Percentiles rank a stretch among this genome's conserved stretches.
Evolutionary conservation across 1,284 basidiomycete species (phyloP).

Genomic region (Papiliotrema nemorosa): DNA sequence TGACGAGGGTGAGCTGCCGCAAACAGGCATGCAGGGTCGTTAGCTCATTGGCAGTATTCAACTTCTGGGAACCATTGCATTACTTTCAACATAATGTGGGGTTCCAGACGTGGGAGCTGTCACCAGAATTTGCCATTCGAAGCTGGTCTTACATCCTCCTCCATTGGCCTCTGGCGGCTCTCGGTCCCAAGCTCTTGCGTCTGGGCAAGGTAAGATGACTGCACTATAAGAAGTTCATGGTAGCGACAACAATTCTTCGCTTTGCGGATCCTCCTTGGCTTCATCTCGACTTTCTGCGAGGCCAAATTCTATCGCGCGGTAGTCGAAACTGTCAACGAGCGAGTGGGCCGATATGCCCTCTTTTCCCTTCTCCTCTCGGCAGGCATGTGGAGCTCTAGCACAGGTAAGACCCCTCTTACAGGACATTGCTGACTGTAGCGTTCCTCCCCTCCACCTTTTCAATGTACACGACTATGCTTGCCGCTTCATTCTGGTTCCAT

Average conservation of each 20-base stretch:
- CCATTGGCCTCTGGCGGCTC: conserved; percentile 54
- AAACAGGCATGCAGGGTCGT: not conserved
- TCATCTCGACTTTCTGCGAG: conserved; percentile 73
- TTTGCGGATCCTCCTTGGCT: conserved; percentile 72
- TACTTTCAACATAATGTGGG: conserved; percentile 76
- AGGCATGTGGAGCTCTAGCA: conserved; percentile 88
- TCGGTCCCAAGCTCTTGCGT: conserved; percentile 41
- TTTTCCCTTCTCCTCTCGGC: conserved; percentile 79
- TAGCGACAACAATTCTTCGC: conserved; percentile 65
- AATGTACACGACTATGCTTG: conserved; percentile 84
- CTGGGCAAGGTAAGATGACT: conserved; percentile 50
- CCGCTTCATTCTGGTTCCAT: conserved; percentile 70
- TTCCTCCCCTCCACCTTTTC: conserved; percentile 92
- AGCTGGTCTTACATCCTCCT: conserved; percentile 90
- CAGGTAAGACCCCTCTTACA: conserved; percentile 55
- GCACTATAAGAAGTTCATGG: conserved; percentile 25
- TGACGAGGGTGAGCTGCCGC: conserved; percentile 72
- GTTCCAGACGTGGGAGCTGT: conserved; percentile 98
- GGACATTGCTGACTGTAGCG: conserved; percentile 53
- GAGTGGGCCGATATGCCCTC: conserved; percentile 86
- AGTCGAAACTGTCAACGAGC: conserved; percentile 75
- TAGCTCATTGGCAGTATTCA: conserved; percentile 68
- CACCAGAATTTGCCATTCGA: conserved; percentile 82
- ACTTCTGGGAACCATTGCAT: conserved; percentile 98
- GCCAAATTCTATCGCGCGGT: conserved; percentile 80